These are phyloP conservation scores for Naumovozyma dairenensis DNA, from an alignment of 805 yeast species.

Conservation along the genomic window DNA sequence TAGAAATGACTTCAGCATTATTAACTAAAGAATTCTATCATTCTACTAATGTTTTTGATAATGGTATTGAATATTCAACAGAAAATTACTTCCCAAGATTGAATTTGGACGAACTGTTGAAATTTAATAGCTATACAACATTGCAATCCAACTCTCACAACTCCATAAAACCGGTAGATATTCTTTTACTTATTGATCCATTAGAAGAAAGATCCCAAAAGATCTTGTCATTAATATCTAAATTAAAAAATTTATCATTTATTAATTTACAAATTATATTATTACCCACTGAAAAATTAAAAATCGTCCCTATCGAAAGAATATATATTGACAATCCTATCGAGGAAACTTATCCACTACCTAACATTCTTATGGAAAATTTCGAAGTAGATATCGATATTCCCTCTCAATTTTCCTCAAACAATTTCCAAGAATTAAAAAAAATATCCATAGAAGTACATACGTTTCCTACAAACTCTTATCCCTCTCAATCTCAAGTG, in stretches of 20 bases:
- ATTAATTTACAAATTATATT: conserved; percentile 46
- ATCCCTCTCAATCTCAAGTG: conserved; percentile 17
- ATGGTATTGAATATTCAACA: conserved; percentile 34
- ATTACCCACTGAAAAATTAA: conserved; percentile 42
- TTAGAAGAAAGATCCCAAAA: conserved; percentile 59
- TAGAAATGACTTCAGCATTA: conserved; percentile 37
- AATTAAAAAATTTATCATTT: conserved; percentile 37
- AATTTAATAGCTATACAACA: conserved; percentile 12
- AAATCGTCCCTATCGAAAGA: conserved; percentile 43
- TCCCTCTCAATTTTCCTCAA: conserved; percentile 11
- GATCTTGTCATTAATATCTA: conserved; percentile 37
- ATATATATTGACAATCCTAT: conserved; percentile 35
- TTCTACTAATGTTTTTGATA: conserved; percentile 14
- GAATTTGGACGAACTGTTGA: conserved; percentile 31
- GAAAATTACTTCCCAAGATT: conserved; percentile 37
- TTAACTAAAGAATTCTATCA: conserved; percentile 37
- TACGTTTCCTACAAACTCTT: conserved; percentile 36
- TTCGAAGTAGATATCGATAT: conserved; percentile 17
- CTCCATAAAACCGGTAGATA: conserved; percentile 36
- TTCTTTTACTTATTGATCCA: conserved; percentile 64
- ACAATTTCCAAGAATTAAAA: conserved; percentile 38
- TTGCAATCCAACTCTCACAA: conserved; percentile 15
- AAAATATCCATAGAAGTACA: conserved; percentile 63
- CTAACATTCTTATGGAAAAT: conserved; percentile 20
- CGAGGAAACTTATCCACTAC: conserved; percentile 29